Evolutionary conservation across 176 grass and related monocot genomes (phyloP).

Genomic region (Zoysia pacifica): DNA sequence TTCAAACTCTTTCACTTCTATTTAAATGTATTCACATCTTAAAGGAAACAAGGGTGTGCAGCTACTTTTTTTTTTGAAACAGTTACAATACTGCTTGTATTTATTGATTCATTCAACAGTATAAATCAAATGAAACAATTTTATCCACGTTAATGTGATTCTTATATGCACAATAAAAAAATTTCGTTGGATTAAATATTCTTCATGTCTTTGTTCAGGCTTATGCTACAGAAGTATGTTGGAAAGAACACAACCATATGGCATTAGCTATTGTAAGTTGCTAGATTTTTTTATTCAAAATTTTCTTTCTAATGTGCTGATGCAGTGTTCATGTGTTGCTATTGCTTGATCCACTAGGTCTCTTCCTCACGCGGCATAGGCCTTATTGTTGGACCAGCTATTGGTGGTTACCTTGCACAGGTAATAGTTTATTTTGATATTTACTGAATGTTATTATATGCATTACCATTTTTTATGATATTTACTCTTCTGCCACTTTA

Average conservation of each 20-base stretch:
- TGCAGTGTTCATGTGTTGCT: conserved; percentile 4
- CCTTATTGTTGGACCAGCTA: conserved; percentile 69
- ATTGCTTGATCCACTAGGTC: conserved; percentile 48
- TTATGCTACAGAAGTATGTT: conserved; percentile 69
- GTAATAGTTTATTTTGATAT: conserved; percentile 32
- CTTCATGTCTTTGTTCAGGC: conserved; percentile 39
- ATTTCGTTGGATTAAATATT: background rate
- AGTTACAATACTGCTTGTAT: background rate
- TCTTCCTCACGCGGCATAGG: conserved; percentile 55
- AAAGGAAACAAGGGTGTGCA: background rate
- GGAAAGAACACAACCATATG: conserved; percentile 59
- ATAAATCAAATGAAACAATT: background rate
- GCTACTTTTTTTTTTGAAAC: background rate
- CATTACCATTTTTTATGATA: conserved; percentile 16
- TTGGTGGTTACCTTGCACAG: conserved; percentile 74
- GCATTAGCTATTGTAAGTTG: conserved; percentile 57
- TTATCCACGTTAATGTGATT: background rate
- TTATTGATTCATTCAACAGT: background rate
- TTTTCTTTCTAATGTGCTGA: conserved; percentile 1
- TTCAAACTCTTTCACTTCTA: background rate
- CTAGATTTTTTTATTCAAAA: background rate
- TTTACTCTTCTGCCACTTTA: conserved; percentile 14
- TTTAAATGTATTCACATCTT: background rate
- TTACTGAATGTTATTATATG: background rate
- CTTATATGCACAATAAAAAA: conserved; percentile 1